Evolutionary conservation across 192 early-diverging fungal genomes (phyloP).

Genomic region (Mortierella hygrophila): DNA sequence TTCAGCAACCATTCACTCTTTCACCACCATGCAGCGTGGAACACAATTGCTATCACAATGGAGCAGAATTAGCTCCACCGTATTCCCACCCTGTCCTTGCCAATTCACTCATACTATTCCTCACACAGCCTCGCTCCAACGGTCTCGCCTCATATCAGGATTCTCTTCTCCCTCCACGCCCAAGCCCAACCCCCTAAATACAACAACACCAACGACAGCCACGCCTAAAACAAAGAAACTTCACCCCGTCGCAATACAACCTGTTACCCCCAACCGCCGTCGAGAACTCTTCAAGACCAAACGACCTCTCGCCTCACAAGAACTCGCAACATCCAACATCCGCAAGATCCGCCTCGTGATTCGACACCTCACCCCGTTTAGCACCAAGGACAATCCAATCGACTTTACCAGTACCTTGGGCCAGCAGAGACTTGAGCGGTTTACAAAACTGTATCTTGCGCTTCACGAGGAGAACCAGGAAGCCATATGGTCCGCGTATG

Average conservation of each 20-base stretch:
- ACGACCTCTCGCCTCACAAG: neutral
- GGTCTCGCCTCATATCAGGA: neutral
- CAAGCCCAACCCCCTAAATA: neutral
- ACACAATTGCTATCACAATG: conserved; percentile 2
- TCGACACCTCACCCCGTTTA: conserved; percentile 16
- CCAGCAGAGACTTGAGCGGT: conserved; percentile 7
- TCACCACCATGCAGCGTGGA: conserved; percentile 4
- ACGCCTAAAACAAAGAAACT: neutral
- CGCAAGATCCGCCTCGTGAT: conserved; percentile 10
- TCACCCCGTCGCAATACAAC: neutral
- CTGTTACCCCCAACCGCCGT: neutral
- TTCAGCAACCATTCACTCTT: neutral
- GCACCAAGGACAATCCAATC: conserved; percentile 7
- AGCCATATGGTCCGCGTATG: conserved; percentile 34
- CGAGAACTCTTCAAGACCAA: neutral
- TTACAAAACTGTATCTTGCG: conserved; percentile 23
- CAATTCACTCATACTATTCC: neutral
- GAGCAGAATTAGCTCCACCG: neutral
- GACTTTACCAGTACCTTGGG: neutral
- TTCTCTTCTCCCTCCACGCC: neutral
- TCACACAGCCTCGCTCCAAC: neutral
- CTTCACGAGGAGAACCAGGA: conserved; percentile 29
- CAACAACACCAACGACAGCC: neutral
- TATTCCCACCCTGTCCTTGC: neutral
- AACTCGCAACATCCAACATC: neutral